Evolutionary conservation across 306 rosid genomes (phyloP).

Genomic region (Gillenia trifoliata): DNA sequence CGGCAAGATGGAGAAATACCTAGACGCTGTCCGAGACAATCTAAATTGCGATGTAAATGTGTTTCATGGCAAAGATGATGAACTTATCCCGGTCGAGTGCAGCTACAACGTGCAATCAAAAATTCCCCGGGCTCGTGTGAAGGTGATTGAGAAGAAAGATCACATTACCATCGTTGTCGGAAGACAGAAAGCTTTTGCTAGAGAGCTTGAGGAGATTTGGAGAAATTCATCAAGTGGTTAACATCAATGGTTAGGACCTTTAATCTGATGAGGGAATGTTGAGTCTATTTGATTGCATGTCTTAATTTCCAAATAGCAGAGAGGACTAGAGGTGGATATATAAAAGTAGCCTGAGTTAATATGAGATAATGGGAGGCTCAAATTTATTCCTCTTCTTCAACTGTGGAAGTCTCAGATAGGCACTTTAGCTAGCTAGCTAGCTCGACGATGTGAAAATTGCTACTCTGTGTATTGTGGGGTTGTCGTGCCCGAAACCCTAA

Average conservation of each 20-base stretch:
- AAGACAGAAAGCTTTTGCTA: slow-evolving; percentile 65
- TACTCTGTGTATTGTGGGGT: neutral
- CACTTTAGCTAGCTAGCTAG: neutral
- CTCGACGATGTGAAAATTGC: neutral
- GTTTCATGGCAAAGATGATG: slow-evolving; percentile 75
- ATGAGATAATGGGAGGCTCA: neutral
- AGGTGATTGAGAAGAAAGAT: slow-evolving; percentile 66
- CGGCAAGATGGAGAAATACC: slow-evolving; percentile 53
- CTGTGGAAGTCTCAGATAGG: neutral
- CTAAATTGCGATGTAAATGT: slow-evolving; percentile 54
- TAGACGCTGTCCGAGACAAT: slow-evolving; percentile 49
- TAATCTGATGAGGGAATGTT: neutral
- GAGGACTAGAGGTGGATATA: neutral
- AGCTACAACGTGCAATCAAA: slow-evolving; percentile 51
- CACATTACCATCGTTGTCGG: slow-evolving; percentile 91
- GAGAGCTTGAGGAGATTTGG: slow-evolving; percentile 85
- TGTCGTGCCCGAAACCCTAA: neutral
- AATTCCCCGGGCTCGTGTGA: slow-evolving; percentile 64
- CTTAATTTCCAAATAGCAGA: neutral
- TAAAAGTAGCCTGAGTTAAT: neutral
- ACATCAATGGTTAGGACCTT: neutral
- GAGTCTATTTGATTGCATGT: neutral
- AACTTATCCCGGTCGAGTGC: slow-evolving; percentile 74
- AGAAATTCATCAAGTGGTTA: slow-evolving; percentile 26
- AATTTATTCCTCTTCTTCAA: slow-evolving; percentile 1